A percentile compares a stretch with the other conserved stretches of the same genome.
phyloP scores from a whole-genome alignment of 2,329 filamentous ascomycete species.

The Fusarium mundagurra region DNA sequence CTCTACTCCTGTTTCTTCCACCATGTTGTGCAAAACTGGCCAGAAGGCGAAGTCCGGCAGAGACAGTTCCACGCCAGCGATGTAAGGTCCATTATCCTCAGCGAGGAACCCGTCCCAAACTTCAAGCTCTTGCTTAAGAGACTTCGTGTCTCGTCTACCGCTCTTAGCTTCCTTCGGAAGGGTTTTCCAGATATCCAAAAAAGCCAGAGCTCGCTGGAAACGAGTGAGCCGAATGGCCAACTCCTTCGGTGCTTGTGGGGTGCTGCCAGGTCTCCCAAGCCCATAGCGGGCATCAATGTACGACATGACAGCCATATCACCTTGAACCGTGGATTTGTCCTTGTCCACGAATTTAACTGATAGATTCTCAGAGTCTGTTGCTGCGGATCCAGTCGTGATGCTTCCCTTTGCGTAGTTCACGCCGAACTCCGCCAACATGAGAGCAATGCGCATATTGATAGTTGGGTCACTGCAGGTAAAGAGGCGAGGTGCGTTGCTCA shows the following conservation, averaged over 20 bases:
- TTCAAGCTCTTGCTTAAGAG: conserved; percentile 48
- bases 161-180: conserved; percentile 2
- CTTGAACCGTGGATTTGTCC: conserved; percentile 61
- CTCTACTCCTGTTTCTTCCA: conserved; percentile 46
- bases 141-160: conserved; percentile 25
- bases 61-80: conserved; percentile 54
- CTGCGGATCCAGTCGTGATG: conserved; percentile 41
- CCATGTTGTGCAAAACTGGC: conserved; percentile 62
- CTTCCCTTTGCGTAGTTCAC: conserved; percentile 60
- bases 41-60: conserved; percentile 67
- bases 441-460: conserved; percentile 59
- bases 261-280: conserved; percentile 38
- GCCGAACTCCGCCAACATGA: conserved; percentile 61
- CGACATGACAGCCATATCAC: conserved; percentile 63
- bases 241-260: conserved; percentile 39
- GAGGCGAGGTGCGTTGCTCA: conserved; percentile 61
- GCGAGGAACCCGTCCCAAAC: conserved; percentile 53
- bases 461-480: conserved; percentile 60
- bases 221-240: conserved; percentile 52
- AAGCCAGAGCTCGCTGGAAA: conserved; percentile 52
- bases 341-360: conserved; percentile 65
- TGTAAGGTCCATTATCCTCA: conserved; percentile 51
- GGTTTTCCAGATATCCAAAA: conserved; percentile 51
- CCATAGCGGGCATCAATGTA: conserved; percentile 69
- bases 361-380: conserved; percentile 1